Conservation (phyloP, 139 green algal genomes). For the Astrephomene gubernaculifera region DNA sequence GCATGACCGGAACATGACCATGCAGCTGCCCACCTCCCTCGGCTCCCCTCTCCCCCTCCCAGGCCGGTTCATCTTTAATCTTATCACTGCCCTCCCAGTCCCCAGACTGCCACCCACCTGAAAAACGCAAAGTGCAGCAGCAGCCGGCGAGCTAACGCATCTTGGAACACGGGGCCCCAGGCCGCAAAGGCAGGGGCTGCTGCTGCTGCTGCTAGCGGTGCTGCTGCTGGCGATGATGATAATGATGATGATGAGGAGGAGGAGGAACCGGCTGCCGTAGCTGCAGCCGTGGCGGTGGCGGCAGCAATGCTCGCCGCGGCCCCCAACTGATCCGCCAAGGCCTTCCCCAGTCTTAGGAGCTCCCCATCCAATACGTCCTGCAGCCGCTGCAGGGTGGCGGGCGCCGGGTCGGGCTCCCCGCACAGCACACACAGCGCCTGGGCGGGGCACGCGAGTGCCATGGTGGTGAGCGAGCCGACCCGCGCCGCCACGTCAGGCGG, state of each 20-base stretch:
- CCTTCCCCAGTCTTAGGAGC: neutral
- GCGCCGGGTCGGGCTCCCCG: constrained; percentile 47
- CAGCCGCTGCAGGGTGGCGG: constrained; percentile 44
- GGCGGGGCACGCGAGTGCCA: constrained; percentile 60
- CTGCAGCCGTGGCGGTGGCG: no score
- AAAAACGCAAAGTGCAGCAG: constrained; percentile 64
- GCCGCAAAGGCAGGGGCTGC: neutral
- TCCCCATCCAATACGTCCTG: constrained; percentile 35
- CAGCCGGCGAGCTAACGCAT: constrained; percentile 53
- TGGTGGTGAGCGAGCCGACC: constrained; percentile 50
- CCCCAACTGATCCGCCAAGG: constrained; percentile 16
- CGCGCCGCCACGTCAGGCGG: constrained; percentile 18
- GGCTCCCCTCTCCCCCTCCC: neutral
- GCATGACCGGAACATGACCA: no score
- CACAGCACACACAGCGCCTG: constrained; percentile 53
- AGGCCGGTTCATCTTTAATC: neutral
- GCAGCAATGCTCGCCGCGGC: neutral
- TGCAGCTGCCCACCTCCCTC: neutral
- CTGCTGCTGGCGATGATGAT: no score
- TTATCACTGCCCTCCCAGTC: neutral
- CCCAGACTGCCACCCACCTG: constrained; percentile 14
- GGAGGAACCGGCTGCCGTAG: no score
- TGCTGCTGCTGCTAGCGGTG: no score
- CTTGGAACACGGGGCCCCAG: constrained; percentile 39
- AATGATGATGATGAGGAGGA: no score